phyloP scores from a whole-genome alignment of 495 filamentous ascomycete species.

The Friedmanniomyces simplex region DNA sequence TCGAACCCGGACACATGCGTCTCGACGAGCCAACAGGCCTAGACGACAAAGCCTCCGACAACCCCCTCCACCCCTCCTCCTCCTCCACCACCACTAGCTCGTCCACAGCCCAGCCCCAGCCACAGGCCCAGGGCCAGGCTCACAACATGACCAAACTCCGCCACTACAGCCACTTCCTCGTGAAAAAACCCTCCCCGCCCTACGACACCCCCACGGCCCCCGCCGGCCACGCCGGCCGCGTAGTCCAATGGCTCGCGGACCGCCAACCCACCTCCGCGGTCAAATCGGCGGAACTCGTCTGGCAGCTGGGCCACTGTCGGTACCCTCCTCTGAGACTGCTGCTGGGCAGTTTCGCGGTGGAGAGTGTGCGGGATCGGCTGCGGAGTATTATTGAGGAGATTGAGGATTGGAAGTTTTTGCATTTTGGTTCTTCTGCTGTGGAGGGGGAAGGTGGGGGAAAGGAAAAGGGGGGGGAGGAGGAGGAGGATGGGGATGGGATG shows the following conservation, averaged over 20 bases:
- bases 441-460: slow-evolving; percentile 14
- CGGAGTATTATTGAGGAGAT: slow-evolving; percentile 82
- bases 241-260: slow-evolving; percentile 92
- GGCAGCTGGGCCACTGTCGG: slow-evolving; percentile 88
- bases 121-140: no score
- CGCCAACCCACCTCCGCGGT: slow-evolving; percentile 85
- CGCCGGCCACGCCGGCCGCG: slow-evolving; percentile 77
- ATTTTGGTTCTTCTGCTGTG: slow-evolving; percentile 25
- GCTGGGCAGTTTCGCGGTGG: slow-evolving; percentile 85
- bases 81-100: no score
- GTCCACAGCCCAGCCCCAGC: no score
- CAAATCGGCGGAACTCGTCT: slow-evolving; percentile 89
- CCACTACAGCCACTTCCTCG: slow-evolving; percentile 75
- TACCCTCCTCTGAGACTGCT: slow-evolving; percentile 80
- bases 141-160: slow-evolving; percentile 10
- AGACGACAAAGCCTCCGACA: slow-evolving; percentile 16
- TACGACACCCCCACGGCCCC: slow-evolving; percentile 69
- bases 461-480: slow-evolving; percentile 6
- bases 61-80: not conserved
- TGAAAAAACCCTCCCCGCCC: slow-evolving; percentile 72
- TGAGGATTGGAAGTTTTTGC: slow-evolving; percentile 37
- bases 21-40: slow-evolving; percentile 49
- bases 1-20: slow-evolving; percentile 80
- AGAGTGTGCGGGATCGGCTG: slow-evolving; percentile 83
- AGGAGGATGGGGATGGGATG: slow-evolving; percentile 3